Base-by-base conservation (phyloP, 805 yeast genomes). In the Ogataea kodamae region DNA sequence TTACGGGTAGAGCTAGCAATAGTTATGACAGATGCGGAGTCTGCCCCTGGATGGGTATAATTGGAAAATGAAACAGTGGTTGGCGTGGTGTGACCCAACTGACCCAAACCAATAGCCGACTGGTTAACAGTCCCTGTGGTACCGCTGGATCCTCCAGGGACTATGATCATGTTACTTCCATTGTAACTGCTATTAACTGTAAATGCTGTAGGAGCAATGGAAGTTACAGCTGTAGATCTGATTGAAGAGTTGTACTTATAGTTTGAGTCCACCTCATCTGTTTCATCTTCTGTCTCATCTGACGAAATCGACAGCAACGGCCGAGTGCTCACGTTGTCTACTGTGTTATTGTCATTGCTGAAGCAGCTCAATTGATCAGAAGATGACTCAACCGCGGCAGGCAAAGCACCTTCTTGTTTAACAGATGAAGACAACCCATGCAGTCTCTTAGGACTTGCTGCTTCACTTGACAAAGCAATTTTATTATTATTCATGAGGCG, bases 211-310 rank as follows among this genome's bases (percentile, higher is more conserved):
- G 76, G 75, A 9, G 74, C 66, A 9, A 70, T 50, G 4, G 77
- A 70, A 3, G 76, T 71, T 41, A 70, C 72, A 3, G 72, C 67
- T 1, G 77, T 70, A 2, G 74, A 67, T 5, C 43, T 62, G 59
- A 34, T 40, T 40, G 42, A 68, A 54, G 39, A 42, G 24, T 43
- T 45, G 34, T 37, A 40, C 18, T 45, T 33, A 31, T 41, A 40
- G 4, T 37, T 43, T 3, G 42, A 40, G 18, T 35, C 39, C 5
- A 24, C 25, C 17, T 42, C 52, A 32, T 45, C 52, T 6, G 37
- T 36, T 9, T 46, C 46, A 16, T 38, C 38, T 2, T 42, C 42
- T 10, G 43, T 39, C 12, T 42, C 49, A 12, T 42, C 59, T 2
- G 73, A 65, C 4, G 67, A 55, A 6, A 68, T 51, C 19, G 76